phyloP scores from a whole-genome alignment of 345 rosid genomes.

The Leavenworthia alabamica region DNA sequence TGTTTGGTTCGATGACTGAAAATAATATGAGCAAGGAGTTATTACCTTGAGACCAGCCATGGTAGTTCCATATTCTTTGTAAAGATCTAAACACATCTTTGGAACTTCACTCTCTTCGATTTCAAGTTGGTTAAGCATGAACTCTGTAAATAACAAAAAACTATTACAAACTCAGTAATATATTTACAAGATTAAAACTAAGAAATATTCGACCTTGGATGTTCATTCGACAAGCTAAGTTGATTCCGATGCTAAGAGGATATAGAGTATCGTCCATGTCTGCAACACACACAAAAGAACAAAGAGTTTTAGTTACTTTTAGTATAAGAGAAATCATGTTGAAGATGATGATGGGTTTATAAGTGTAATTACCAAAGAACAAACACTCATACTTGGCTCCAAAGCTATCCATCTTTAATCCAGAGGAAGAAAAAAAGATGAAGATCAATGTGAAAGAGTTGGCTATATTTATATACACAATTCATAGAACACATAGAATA shows the following conservation, averaged over 20 bases:
- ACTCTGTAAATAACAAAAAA: slow-evolving; percentile 39
- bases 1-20: neutral
- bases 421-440: neutral
- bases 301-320: neutral
- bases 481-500: neutral
- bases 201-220: slow-evolving; percentile 44
- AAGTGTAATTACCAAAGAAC: slow-evolving; percentile 57
- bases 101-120: slow-evolving; percentile 80
- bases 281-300: slow-evolving; percentile 24
- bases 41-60: slow-evolving; percentile 92
- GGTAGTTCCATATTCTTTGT: slow-evolving; percentile 87
- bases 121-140: slow-evolving; percentile 56
- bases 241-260: slow-evolving; percentile 65
- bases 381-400: slow-evolving; percentile 63
- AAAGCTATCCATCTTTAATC: slow-evolving; percentile 45
- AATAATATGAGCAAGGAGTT: neutral
- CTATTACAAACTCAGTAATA: too few relatives aligned
- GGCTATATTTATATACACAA: neutral
- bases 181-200: neutral
- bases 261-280: slow-evolving; percentile 91
- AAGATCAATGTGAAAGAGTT: neutral
- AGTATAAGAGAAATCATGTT: neutral
- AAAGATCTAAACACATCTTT: slow-evolving; percentile 78
- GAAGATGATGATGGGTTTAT: neutral
- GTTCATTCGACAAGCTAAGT: slow-evolving; percentile 78